phyloP scores from a whole-genome alignment of 2,329 filamentous ascomycete species.

The Botrytis pseudocinerea region DNA sequence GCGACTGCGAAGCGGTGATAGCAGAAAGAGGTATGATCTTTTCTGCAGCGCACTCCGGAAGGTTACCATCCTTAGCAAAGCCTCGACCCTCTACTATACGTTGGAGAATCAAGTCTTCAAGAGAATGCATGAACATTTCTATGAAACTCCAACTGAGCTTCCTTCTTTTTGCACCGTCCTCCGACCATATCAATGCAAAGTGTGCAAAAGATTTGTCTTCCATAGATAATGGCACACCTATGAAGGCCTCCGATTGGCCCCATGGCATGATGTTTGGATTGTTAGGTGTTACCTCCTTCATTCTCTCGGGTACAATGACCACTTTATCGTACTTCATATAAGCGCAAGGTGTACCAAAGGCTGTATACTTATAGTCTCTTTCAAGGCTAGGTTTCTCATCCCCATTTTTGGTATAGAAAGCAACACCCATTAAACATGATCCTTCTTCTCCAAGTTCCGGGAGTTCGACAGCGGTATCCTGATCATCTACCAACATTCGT shows the following conservation, averaged over 20 bases:
- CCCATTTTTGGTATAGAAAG: slow-evolving; percentile 66
- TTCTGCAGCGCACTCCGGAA: slow-evolving; percentile 37
- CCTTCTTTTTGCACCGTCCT: slow-evolving; percentile 56
- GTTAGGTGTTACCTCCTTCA: slow-evolving; percentile 58
- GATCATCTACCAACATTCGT: slow-evolving; percentile 59
- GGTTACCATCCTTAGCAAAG: slow-evolving; percentile 43
- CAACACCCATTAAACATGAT: slow-evolving; percentile 63
- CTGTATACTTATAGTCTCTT: slow-evolving; percentile 63
- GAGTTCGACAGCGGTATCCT: slow-evolving; percentile 59
- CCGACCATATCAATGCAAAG: slow-evolving; percentile 72
- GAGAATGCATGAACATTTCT: slow-evolving; percentile 66
- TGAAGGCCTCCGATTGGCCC: slow-evolving; percentile 64
- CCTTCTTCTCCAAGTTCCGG: slow-evolving; percentile 60
- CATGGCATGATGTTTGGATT: slow-evolving; percentile 59
- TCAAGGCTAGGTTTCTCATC: slow-evolving; percentile 53
- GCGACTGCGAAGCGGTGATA: slow-evolving; percentile 60
- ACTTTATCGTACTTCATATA: slow-evolving; percentile 73
- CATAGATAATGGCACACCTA: slow-evolving; percentile 65
- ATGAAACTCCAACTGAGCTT: slow-evolving; percentile 64
- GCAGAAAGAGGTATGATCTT: slow-evolving; percentile 55
- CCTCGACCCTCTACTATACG: slow-evolving; percentile 55
- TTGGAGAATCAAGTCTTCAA: slow-evolving; percentile 66
- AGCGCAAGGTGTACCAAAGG: slow-evolving; percentile 62
- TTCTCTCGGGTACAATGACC: slow-evolving; percentile 63
- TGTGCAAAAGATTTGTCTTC: slow-evolving; percentile 67